Percentiles rank a stretch among this genome's conserved stretches.
Evolutionary conservation across 2,329 filamentous ascomycete genomes (phyloP).

Genomic region (Venturia asperata): DNA sequence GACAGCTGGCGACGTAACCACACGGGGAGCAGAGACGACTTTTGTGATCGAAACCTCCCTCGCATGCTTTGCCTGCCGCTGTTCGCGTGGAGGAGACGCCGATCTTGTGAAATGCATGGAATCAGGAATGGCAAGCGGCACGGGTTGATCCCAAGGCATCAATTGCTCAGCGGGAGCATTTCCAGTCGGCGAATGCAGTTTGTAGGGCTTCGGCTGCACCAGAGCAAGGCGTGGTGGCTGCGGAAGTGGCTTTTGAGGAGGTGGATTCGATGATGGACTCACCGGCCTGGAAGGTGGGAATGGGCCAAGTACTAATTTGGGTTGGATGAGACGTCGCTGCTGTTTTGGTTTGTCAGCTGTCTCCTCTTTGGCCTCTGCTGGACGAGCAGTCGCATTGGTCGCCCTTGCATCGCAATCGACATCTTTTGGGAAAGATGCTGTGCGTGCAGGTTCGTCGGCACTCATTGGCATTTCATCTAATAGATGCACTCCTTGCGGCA

Average conservation of each 20-base stretch:
- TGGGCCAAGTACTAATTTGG: neutral
- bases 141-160: neutral
- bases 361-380: neutral
- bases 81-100: neutral
- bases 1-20: neutral
- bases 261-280: neutral
- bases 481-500: neutral
- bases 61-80: neutral
- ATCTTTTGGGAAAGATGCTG: neutral
- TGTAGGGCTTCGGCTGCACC: neutral
- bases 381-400: neutral
- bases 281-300: neutral
- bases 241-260: neutral
- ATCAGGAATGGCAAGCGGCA: neutral
- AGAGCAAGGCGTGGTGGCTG: neutral
- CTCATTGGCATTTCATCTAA: neutral
- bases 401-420: neutral
- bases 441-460: neutral
- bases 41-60: constrained; percentile 1
- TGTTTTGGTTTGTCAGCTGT: neutral
- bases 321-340: neutral
- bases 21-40: neutral
- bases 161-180: neutral
- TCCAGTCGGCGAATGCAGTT: neutral
- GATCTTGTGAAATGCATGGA: neutral